Base-by-base conservation (phyloP, 2,329 filamentous ascomycete genomes). In the Parascedosporium putredinis region DNA sequence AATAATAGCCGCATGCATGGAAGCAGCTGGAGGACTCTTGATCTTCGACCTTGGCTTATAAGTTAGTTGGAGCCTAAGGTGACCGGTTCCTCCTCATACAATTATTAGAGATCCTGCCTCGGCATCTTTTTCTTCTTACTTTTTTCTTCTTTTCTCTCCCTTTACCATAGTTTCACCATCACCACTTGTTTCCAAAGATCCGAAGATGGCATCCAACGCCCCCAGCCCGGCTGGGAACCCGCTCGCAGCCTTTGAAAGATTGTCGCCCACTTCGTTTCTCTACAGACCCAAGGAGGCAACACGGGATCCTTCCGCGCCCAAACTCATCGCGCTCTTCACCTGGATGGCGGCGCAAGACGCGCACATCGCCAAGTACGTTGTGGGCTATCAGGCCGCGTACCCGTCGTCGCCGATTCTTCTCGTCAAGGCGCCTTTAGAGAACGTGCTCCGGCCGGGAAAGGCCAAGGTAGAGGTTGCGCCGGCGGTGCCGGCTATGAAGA, bases 331-430 rank as follows among this genome's bases (percentile, higher is more conserved):
- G 22, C 45, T 78, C 31, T 66, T 69, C 31, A 63, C 67, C 6
- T 78, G 75, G 75, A 74, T 76, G 67, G 69, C 67, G 42, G 74
- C 75, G 8, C 65, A 59, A n/a, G 68, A 74, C 34, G 58, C 59
- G 5, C 73, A 78, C 57, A 69, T 78, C 42, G 66, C 67, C 54
- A 78, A 78, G 55, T 78, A 78, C 57, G 64, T 73, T 24, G 56
- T 64, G 3, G 61, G 63, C 23, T 70, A 77, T 58, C 71, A 70
- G 53, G 51, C 55, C 4, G 57, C 68, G 16, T 76, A 70, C 58
- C 73, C 74, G 1, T 58, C 59, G 4, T 64, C 74, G 3, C 59
- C 62, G 27, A 69, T 78, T 47, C 62, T 79, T 25, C 63, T 78
- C 23, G 56, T 75, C 55, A 68, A 68, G 43, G 69, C 68, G 54